Evolutionary conservation across 768 basidiomycete species (phyloP), one percentile per base, ranked within the genome.

Genomic region (Rhizopogon roseolus): DNA sequence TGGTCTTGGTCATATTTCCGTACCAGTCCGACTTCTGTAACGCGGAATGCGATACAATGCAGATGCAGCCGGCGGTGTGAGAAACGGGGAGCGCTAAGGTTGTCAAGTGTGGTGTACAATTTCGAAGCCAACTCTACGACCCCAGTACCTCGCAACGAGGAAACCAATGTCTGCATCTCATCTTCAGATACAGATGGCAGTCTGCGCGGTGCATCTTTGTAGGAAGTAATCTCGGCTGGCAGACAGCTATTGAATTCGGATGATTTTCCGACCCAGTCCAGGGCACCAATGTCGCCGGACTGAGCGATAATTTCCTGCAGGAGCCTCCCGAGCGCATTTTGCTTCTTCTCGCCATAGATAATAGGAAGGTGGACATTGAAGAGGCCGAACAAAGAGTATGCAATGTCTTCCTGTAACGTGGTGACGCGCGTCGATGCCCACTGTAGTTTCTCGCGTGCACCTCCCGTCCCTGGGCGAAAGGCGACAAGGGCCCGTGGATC

Each of bases 391-490:
- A 59, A 34, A 3, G 49, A 54, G 32, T 60, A 60, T 25, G 56
- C 52, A 14, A 22, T 50, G 41, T 60, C 58, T 48, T 57, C 58
- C 37, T 41, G 32, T 17, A 41, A 36, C 16, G 58, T 60, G 19
- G 58, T 60, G 9, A 22, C 54, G 28, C 58, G 41, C 16, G 34
- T 40, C 16, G 58, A 53, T n/a, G 56, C 58, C 58, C 58, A 57
- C 7, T 11, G 27, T n/a, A 59, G 19, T 29, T 38, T 50, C 44
- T 46, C 44, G 2, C 44, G 25, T 8, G 32, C 44, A 5, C 27
- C n/a, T 16, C n/a, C n/a, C 44, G 10, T 16, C 27, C 44, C 44
- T 46, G 44, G 44, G 27, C 32, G 25, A 25, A 46, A 46, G 27
- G 25, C 7, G 27, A 16, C 32, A 13, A 46, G 27, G 17, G 44